Conservation (phyloP, 2,329 filamentous ascomycete genomes). For the Ascocoryne sarcoides region DNA sequence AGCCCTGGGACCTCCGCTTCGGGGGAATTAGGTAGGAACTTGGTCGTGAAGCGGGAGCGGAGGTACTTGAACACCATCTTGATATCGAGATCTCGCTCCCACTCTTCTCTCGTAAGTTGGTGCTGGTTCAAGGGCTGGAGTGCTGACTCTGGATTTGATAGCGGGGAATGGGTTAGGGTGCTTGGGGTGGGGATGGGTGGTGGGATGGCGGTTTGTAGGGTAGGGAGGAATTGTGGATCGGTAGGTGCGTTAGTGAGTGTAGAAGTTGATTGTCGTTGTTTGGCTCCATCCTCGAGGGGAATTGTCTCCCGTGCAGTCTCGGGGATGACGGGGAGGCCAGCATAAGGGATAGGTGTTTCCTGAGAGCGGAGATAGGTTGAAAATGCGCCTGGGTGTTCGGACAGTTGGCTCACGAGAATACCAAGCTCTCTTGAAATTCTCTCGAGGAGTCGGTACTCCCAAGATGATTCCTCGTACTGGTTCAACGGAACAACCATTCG, state of each 20-base stretch:
- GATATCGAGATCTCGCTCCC: constrained; percentile 87
- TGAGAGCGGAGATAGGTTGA: constrained; percentile 65
- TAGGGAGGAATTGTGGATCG: constrained; percentile 23
- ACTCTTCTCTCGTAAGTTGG: constrained; percentile 40
- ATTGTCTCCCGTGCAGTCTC: constrained; percentile 33
- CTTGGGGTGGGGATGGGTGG: constrained; percentile 16
- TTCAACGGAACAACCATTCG: constrained; percentile 5
- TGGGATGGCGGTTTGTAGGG: constrained; percentile 15
- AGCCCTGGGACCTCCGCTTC: constrained; percentile 32
- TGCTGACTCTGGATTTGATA: neutral
- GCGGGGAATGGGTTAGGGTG: constrained; percentile 1
- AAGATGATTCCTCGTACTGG: constrained; percentile 38
- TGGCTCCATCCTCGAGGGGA: neutral
- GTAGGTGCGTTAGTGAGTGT: constrained; percentile 6
- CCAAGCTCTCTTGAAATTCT: constrained; percentile 82
- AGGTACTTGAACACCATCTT: constrained; percentile 88
- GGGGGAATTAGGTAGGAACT: constrained; percentile 31
- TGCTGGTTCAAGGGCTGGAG: neutral
- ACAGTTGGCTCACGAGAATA: constrained; percentile 64
- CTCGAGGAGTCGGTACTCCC: constrained; percentile 74
- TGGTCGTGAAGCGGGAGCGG: constrained; percentile 60
- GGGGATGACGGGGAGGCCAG: constrained; percentile 60
- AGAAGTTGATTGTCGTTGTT: neutral
- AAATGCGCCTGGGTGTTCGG: constrained; percentile 82
- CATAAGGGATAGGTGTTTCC: constrained; percentile 62